Conservation (phyloP, 495 filamentous ascomycete species). For the Aspergillus taichungensis region DNA sequence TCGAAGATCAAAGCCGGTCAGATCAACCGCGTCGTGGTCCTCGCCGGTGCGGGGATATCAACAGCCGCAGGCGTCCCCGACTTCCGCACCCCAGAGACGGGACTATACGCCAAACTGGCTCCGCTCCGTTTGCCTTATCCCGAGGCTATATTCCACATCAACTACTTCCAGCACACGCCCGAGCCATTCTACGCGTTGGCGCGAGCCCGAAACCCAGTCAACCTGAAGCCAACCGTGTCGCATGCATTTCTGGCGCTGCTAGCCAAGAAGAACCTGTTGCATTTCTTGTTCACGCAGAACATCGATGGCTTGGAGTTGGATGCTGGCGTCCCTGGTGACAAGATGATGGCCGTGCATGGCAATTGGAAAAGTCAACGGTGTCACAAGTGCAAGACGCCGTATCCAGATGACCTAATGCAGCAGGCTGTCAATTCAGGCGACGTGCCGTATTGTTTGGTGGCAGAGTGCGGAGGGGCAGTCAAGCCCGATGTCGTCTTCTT, state of each 20-base stretch:
- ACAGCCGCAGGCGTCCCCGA: constrained; percentile 72
- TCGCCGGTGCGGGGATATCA: constrained; percentile 25
- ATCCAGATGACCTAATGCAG: constrained; percentile 58
- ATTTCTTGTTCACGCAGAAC: constrained; percentile 85
- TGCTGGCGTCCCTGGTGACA: constrained; percentile 65
- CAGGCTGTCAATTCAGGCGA: constrained; percentile 46
- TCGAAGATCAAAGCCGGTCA: constrained; percentile 11
- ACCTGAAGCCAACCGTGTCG: constrained; percentile 66
- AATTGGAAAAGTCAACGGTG: constrained; percentile 77
- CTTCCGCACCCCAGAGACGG: constrained; percentile 65
- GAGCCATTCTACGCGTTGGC: constrained; percentile 80
- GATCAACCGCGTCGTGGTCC: constrained; percentile 15
- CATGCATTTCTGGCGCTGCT: constrained; percentile 67
- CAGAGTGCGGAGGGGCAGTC: constrained; percentile 62
- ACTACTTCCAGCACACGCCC: constrained; percentile 70
- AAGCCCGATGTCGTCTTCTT: constrained; percentile 95
- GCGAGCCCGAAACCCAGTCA: constrained; percentile 72
- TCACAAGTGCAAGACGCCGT: constrained; percentile 61
- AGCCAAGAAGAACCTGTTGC: constrained; percentile 57
- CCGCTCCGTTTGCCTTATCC: constrained; percentile 70
- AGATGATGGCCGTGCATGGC: constrained; percentile 77
- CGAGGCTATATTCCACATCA: constrained; percentile 64
- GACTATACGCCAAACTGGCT: constrained; percentile 74
- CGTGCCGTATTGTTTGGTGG: constrained; percentile 55
- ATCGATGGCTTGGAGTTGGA: constrained; percentile 79